Conservation (phyloP, 192 early-diverging fungal species). For the Coemansia sp. region DNA sequence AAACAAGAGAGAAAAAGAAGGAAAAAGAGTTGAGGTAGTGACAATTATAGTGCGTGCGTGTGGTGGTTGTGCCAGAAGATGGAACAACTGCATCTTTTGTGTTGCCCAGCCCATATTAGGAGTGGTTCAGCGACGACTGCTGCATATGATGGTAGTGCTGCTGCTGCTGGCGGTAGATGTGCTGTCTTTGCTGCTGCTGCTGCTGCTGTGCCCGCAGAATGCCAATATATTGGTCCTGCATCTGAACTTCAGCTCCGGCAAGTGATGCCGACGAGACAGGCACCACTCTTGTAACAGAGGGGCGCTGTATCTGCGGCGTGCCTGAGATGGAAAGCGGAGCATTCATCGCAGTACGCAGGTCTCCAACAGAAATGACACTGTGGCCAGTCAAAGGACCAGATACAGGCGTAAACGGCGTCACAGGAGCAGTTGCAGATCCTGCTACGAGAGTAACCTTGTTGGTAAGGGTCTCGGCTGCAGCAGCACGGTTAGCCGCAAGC, state of each 20-base stretch:
- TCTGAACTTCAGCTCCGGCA: slow-evolving; percentile 6
- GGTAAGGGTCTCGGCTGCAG: not conserved
- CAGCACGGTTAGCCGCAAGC: not conserved
- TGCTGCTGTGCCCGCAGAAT: slow-evolving; percentile 6
- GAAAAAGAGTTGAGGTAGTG: too few species aligned
- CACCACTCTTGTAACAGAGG: not conserved
- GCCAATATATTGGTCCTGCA: slow-evolving; percentile 9
- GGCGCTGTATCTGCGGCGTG: slow-evolving; percentile 13
- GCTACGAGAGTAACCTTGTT: not conserved
- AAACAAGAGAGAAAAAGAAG: too few species aligned
- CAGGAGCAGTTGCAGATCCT: not conserved
- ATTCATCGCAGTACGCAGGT: slow-evolving; percentile 27
- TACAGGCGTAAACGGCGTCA: slow-evolving; percentile 6
- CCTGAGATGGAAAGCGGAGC: slow-evolving; percentile 14
- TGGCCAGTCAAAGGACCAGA: not conserved
- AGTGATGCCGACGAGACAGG: not conserved
- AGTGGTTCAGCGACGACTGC: not conserved
- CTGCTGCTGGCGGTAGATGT: not conserved
- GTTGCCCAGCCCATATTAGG: too few species aligned
- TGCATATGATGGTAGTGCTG: slow-evolving; percentile 1
- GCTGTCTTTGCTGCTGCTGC: slow-evolving; percentile 4
- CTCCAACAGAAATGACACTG: not conserved
- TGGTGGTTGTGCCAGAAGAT: too few species aligned
- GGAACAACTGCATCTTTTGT: too few species aligned
- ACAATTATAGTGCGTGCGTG: too few species aligned